Evolutionary conservation across 116 monocot species (phyloP), one percentile per base, ranked within the genome.

Genomic region (Trichopus zeylanicus): DNA sequence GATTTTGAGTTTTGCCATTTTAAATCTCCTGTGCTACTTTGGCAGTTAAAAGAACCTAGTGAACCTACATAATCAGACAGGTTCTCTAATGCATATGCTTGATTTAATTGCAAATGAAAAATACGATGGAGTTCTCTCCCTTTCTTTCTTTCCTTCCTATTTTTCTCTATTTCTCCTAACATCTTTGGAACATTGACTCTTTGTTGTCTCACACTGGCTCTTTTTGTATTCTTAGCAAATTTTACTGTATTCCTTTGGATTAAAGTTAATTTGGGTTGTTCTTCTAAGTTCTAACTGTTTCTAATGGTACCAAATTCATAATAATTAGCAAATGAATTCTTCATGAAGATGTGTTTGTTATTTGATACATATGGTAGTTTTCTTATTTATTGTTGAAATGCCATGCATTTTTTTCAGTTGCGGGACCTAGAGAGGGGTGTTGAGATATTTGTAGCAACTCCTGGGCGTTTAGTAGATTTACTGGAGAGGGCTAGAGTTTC

Each of bases 371-470:
- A 5, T 59, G 38, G 10, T n/a, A n/a, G n/a, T 1, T 10, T 59
- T 21, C 22, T 48, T 8, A 38, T 53, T 26, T 16, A 7, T 12
- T 42, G 4, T 3, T 42, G 4, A 42, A 42, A 0, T 1, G 32
- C 16, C 22, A 31, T 51, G 26, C 0, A 0, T 20, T 7, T 31
- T 58, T 59, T 48, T 52, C 66, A 76, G 76, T 57, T 76, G 24
- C 65, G 76, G 24, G 70, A 76, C 0, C 60, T 76, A 46, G 76
- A 76, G 37, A 76, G 76, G 51, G 76, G 76, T 54, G 76, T 76
- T 55, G 76, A 76, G 12, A 76, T 76, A 56, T 70, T 76, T 66
- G 76, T 76, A 16, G 76, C 76, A 29, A 76, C 76, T 51, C 76
- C 76, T 57, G 76, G 76, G 24, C 70, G 76, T 51, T 31, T 76